phyloP scores from a whole-genome alignment of 2,329 filamentous ascomycete genomes.

The Pseudogymnoascus sp. region DNA sequence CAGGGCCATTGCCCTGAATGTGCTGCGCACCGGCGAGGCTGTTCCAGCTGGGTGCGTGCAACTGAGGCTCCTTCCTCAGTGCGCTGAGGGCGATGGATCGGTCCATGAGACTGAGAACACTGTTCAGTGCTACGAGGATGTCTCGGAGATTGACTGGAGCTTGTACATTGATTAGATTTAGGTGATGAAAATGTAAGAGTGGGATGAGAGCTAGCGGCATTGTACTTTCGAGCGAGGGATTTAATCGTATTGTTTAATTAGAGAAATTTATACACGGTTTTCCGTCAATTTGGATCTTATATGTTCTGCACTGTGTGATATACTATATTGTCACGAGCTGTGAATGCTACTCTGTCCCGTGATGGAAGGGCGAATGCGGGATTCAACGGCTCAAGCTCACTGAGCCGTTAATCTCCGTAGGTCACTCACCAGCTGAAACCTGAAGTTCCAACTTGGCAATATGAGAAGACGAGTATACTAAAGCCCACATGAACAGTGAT shows the following conservation, averaged over 20 bases:
- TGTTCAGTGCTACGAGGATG: slow-evolving; percentile 37
- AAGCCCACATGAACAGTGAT: background rate
- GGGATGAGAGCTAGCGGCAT: background rate
- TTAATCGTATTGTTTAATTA: background rate
- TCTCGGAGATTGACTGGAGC: slow-evolving; percentile 34
- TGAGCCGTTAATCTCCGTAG: background rate
- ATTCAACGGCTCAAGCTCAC: too few relatives aligned
- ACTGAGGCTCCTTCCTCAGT: slow-evolving; percentile 39
- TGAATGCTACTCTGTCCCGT: too few relatives aligned
- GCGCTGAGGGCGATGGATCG: slow-evolving; percentile 31
- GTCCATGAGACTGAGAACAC: slow-evolving; percentile 35
- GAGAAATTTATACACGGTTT: background rate
- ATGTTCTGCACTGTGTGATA: background rate
- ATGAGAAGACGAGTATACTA: background rate
- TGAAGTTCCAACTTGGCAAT: background rate
- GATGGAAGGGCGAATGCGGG: too few relatives aligned
- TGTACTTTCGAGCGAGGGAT: background rate
- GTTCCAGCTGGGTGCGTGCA: slow-evolving; percentile 37
- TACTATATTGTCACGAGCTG: too few relatives aligned
- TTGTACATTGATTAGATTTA: slow-evolving; percentile 39
- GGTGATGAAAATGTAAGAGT: background rate
- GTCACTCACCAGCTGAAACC: background rate
- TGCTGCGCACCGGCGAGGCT: slow-evolving; percentile 32
- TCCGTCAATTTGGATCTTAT: background rate
- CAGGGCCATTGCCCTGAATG: slow-evolving; percentile 29